A percentile compares a stretch with the other conserved stretches of the same genome.
phyloP scores from a whole-genome alignment of 1,284 basidiomycete genomes.

The Amylostereum areolatum region DNA sequence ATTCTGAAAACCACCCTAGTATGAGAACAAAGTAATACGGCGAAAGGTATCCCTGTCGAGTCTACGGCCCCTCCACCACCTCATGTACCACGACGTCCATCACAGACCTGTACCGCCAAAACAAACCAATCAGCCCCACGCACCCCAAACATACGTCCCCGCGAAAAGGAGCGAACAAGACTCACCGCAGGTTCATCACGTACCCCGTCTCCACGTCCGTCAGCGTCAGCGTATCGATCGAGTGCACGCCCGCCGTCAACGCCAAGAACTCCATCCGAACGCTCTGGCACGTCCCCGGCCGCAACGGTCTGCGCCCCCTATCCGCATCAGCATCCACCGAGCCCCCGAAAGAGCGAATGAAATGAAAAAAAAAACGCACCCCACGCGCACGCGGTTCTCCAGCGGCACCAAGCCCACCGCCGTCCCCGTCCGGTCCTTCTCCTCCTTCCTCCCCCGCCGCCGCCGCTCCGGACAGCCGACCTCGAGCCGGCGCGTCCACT shows the following conservation, averaged over 20 bases:
- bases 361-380: constrained; percentile 39
- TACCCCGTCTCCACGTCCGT: constrained; percentile 71
- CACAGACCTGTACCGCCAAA: constrained; percentile 51
- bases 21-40: too few relatives aligned
- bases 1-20: too few relatives aligned
- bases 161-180: not conserved
- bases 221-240: constrained; percentile 66
- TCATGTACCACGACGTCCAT: constrained; percentile 67
- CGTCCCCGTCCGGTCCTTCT: constrained; percentile 35
- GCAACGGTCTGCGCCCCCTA: constrained; percentile 55
- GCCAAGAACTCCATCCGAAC: constrained; percentile 86
- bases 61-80: too few relatives aligned
- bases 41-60: too few relatives aligned
- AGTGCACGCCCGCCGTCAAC: constrained; percentile 73
- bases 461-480: constrained; percentile 60
- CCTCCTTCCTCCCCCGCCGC: constrained; percentile 32
- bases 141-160: not conserved
- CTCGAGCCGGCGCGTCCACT: constrained; percentile 73
- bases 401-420: constrained; percentile 72
- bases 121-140: too few relatives aligned
- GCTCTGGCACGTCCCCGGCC: constrained; percentile 77
- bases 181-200: constrained; percentile 66
- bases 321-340: not conserved
- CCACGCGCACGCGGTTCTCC: constrained; percentile 78
- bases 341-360: constrained; percentile 4